Conservation (phyloP, 805 yeast genomes). For the Cyberlindnera sargentensis region DNA sequence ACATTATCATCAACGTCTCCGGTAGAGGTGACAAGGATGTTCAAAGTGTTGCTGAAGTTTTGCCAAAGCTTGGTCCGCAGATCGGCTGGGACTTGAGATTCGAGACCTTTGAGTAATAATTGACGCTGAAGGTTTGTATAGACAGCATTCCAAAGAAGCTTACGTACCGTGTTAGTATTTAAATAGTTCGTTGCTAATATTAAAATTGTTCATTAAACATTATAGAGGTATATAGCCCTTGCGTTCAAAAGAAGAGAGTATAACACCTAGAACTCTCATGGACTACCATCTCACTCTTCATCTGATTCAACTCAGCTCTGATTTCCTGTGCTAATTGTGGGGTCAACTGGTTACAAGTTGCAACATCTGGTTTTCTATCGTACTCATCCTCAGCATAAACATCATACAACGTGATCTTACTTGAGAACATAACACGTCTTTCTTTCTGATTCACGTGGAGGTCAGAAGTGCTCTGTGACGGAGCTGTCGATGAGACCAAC, state of each 20-base stretch:
- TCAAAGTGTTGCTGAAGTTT: conserved; percentile 90
- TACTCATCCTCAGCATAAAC: conserved; percentile 80
- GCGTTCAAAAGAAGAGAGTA: conserved; percentile 68
- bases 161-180: too few species aligned
- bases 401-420: conserved; percentile 76
- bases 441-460: background rate
- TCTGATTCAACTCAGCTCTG: conserved; percentile 72
- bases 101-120: conserved; percentile 30
- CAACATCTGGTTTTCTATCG: conserved; percentile 88
- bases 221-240: background rate
- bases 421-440: conserved; percentile 55
- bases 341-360: conserved; percentile 87
- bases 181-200: too few species aligned
- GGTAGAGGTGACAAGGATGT: conserved; percentile 99
- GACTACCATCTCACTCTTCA: conserved; percentile 76
- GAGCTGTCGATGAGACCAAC: conserved; percentile 25
- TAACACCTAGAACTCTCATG: conserved; percentile 73
- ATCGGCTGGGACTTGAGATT: conserved; percentile 97
- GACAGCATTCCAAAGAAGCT: too few species aligned
- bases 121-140: too few species aligned
- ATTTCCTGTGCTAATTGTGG: conserved; percentile 82
- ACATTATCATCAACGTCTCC: conserved; percentile 81
- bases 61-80: conserved; percentile 83
- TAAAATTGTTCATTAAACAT: background rate
- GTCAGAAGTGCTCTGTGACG: conserved; percentile 14